Conservation (phyloP, 352 stramenopile species). For the Globisporangium parvum region DNA sequence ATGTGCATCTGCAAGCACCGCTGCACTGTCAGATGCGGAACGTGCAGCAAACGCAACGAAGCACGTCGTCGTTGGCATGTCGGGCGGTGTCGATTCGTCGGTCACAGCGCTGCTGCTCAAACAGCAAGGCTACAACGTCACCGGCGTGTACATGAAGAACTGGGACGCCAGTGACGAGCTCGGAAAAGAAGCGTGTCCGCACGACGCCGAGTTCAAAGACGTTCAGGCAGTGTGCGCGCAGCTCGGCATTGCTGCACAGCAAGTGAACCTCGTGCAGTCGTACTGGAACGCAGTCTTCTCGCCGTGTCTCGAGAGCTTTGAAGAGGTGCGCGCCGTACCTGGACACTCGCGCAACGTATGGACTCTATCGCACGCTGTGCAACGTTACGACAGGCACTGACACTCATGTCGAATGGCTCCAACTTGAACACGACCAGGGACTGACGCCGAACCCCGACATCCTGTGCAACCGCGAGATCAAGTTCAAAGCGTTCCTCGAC, state of each 20-base stretch:
- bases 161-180: conserved; percentile 95
- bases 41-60: conserved; percentile 26
- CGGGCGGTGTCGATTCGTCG: conserved; percentile 97
- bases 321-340: too few relatives aligned
- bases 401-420: not conserved
- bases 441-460: conserved; percentile 93
- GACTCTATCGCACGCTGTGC: too few relatives aligned
- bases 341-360: too few relatives aligned
- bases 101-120: conserved; percentile 92
- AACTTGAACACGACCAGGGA: conserved; percentile 19
- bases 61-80: conserved; percentile 95
- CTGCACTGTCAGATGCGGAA: not conserved
- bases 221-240: conserved; percentile 89
- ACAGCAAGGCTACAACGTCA: conserved; percentile 87
- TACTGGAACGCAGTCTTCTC: conserved; percentile 98
- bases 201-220: conserved; percentile 91
- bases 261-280: conserved; percentile 89
- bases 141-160: conserved; percentile 99
- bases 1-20: not conserved
- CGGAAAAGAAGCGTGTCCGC: conserved; percentile 70
- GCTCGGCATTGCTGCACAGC: conserved; percentile 84
- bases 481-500: conserved; percentile 97
- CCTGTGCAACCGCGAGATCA: conserved; percentile 97
- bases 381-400: not conserved
- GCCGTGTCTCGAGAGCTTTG: conserved; percentile 91